Conservation (phyloP, 495 filamentous ascomycete genomes). For the Friedmanniomyces simplex region DNA sequence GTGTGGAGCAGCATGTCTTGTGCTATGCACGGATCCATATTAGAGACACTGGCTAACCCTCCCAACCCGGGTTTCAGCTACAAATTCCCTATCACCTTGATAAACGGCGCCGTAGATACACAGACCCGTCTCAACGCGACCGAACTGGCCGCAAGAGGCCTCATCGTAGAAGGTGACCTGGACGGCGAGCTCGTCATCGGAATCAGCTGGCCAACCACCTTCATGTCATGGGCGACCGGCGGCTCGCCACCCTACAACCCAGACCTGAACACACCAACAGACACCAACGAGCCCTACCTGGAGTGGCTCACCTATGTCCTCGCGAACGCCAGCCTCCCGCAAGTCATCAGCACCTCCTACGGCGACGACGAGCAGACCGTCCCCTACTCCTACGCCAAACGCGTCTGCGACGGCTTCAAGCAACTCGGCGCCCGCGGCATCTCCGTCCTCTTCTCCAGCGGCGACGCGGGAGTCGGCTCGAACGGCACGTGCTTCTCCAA, state of each 20-base stretch:
- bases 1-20: too few relatives aligned
- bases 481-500: constrained; percentile 26
- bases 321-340: constrained; percentile 23
- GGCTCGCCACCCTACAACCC: constrained; percentile 30
- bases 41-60: too few relatives aligned
- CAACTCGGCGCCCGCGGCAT: constrained; percentile 31
- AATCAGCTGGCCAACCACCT: constrained; percentile 26
- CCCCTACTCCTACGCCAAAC: constrained; percentile 26
- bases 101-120: constrained; percentile 33
- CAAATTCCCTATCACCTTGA: constrained; percentile 35
- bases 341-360: constrained; percentile 34
- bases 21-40: too few relatives aligned
- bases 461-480: constrained; percentile 30
- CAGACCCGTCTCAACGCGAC: constrained; percentile 29
- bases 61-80: not conserved
- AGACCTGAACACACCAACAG: constrained; percentile 27
- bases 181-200: constrained; percentile 36
- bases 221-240: constrained; percentile 28
- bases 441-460: constrained; percentile 29
- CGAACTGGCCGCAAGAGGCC: constrained; percentile 19
- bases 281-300: constrained; percentile 33
- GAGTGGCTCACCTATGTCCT: constrained; percentile 30
- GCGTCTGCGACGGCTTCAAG: constrained; percentile 29
- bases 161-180: constrained; percentile 36
- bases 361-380: constrained; percentile 33